These are phyloP conservation scores for Lepidium didymum DNA, from an alignment of 345 rosid species.

Conservation along the genomic window DNA sequence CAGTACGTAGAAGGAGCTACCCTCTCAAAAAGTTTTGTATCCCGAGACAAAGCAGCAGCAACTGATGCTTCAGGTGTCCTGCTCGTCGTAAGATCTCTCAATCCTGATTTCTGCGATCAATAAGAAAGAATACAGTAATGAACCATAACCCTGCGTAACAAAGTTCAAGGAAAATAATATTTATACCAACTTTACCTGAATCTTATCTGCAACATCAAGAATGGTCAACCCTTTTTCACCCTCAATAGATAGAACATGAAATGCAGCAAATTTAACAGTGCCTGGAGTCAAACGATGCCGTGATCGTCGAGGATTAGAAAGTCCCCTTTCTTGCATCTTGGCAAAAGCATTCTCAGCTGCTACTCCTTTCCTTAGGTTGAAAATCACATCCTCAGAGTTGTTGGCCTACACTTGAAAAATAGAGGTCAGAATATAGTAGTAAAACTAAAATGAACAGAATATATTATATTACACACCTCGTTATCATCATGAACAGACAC, in stretches of 20 bases:
- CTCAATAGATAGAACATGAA: conserved; percentile 76
- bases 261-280: conserved; percentile 92
- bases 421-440: background rate
- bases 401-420: conserved; percentile 41
- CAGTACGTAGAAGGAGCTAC: conserved; percentile 94
- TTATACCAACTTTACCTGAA: conserved; percentile 51
- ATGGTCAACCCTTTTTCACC: conserved; percentile 70
- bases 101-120: conserved; percentile 63
- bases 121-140: background rate
- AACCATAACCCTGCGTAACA: background rate
- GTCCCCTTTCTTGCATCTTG: conserved; percentile 82
- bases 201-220: conserved; percentile 84
- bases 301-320: conserved; percentile 64
- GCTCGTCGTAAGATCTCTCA: conserved; percentile 87
- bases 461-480: conserved; percentile 40
- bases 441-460: background rate
- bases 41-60: conserved; percentile 91
- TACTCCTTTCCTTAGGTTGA: conserved; percentile 64
- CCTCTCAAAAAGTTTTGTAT: conserved; percentile 86
- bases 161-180: background rate
- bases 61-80: conserved; percentile 97
- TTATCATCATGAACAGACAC: conserved; percentile 44
- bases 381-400: conserved; percentile 58
- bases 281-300: conserved; percentile 94
- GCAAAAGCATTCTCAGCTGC: conserved; percentile 84